phyloP scores from a whole-genome alignment of 805 yeast genomes.

The Wickerhamiella alocasiicola region DNA sequence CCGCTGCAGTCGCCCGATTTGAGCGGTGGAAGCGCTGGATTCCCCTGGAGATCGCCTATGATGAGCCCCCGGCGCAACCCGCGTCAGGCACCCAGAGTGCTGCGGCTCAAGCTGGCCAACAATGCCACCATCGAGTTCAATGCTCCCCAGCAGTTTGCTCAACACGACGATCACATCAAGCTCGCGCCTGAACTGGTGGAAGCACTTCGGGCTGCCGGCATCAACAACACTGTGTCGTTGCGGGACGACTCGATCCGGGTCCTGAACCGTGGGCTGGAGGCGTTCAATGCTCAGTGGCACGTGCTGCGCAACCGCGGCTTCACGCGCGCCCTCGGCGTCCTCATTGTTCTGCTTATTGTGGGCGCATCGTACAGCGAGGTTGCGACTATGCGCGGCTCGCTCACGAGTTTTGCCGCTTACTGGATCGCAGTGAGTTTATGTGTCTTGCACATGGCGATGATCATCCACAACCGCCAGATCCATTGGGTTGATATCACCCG shows the following conservation, averaged over 20 bases:
- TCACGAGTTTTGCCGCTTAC: too few relatives aligned
- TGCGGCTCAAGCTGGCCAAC: background rate
- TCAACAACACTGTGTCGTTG: background rate
- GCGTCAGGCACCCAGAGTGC: background rate
- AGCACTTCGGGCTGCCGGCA: background rate
- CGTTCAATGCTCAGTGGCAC: background rate
- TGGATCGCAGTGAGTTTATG: background rate
- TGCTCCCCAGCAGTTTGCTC: constrained; percentile 1
- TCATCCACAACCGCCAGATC: background rate
- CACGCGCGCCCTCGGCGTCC: background rate
- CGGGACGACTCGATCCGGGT: background rate
- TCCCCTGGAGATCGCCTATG: constrained; percentile 5
- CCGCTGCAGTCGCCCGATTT: constrained; percentile 6
- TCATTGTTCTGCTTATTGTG: background rate
- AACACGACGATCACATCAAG: background rate
- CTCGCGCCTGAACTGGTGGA: constrained; percentile 4
- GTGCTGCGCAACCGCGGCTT: background rate
- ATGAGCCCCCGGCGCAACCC: constrained; percentile 5
- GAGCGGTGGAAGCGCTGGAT: constrained; percentile 1
- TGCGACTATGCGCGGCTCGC: background rate
- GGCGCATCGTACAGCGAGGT: background rate
- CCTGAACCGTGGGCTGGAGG: background rate
- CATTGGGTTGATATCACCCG: constrained; percentile 1
- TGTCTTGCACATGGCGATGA: background rate
- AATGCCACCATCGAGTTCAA: background rate